phyloP scores from a whole-genome alignment of 345 rosid genomes.

The Linum trigynum region DNA sequence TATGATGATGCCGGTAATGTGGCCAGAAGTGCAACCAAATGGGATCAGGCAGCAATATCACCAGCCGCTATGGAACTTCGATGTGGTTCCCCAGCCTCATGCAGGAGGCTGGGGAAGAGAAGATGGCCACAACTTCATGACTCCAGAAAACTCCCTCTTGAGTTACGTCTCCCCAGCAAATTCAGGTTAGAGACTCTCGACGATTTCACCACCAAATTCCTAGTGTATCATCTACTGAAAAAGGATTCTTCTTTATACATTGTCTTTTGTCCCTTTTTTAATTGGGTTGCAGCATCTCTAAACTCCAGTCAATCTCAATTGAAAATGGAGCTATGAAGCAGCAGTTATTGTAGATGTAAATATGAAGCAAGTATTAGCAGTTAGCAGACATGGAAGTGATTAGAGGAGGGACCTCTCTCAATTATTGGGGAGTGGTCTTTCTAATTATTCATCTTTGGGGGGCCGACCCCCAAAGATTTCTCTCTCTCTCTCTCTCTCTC shows the following conservation, averaged over 20 bases:
- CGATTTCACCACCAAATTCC: not conserved
- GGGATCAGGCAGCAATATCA: conserved; percentile 53
- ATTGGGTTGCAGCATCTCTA: conserved; percentile 41
- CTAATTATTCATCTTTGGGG: not conserved
- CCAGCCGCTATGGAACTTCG: conserved; percentile 53
- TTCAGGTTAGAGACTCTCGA: conserved; percentile 37
- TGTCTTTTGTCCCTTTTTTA: conserved; percentile 15
- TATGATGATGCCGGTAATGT: conserved; percentile 54
- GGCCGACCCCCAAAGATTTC: not conserved
- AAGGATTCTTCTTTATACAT: not conserved
- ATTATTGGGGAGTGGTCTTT: not conserved
- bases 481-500: not conserved
- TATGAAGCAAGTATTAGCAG: not conserved
- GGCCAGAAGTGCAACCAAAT: conserved; percentile 50
- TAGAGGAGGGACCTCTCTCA: not conserved
- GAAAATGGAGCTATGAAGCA: conserved; percentile 37
- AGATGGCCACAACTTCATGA: conserved; percentile 33
- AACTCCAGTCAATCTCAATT: conserved; percentile 48
- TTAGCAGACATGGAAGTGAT: no score
- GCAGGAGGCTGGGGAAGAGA: conserved; percentile 47
- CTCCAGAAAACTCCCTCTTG: conserved; percentile 50
- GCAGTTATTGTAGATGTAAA: not conserved
- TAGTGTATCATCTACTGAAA: not conserved
- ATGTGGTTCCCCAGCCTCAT: conserved; percentile 43
- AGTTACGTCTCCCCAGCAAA: conserved; percentile 55